These are phyloP conservation scores for Parachaetomium inaequale DNA, from an alignment of 495 filamentous ascomycete genomes.

Conservation along the genomic window DNA sequence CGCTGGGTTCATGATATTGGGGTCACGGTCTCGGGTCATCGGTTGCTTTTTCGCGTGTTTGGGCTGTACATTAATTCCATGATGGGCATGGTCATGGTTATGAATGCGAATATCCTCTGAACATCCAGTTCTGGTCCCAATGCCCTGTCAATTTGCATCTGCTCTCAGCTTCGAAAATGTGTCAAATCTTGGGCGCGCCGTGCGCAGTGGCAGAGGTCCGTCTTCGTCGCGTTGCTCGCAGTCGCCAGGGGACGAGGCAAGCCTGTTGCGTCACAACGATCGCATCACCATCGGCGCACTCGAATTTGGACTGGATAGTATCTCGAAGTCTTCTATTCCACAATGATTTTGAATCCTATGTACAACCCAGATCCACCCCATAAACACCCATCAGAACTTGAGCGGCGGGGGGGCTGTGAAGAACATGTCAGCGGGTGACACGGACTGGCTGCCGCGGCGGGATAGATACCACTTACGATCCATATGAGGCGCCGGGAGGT, in stretches of 20 bases:
- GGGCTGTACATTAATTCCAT: conserved; percentile 90
- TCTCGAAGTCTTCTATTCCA: conserved; percentile 1
- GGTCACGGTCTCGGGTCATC: conserved; percentile 80
- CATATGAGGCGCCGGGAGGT: conserved; percentile 72
- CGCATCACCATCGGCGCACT: neutral
- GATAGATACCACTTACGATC: conserved; percentile 71
- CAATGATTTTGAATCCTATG: conserved; percentile 15
- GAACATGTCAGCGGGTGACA: conserved; percentile 16
- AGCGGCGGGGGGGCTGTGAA: conserved; percentile 42
- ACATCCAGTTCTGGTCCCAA: conserved; percentile 13
- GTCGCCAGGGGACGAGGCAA: neutral
- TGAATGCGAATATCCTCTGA: conserved; percentile 52
- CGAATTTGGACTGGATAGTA: neutral
- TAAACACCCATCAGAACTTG: conserved; percentile 39
- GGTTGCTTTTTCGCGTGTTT: conserved; percentile 67
- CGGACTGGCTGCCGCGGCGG: neutral
- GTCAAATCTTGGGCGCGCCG: too few species aligned
- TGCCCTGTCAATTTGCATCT: neutral
- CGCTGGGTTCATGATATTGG: conserved; percentile 74
- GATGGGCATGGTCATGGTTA: conserved; percentile 61
- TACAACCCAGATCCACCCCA: conserved; percentile 15
- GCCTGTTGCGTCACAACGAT: neutral
- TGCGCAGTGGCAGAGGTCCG: neutral
- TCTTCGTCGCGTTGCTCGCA: neutral
- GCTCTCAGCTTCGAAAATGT: too few species aligned